Conservation (phyloP, 73 alveolate genomes). For the Effrenium voratum region DNA sequence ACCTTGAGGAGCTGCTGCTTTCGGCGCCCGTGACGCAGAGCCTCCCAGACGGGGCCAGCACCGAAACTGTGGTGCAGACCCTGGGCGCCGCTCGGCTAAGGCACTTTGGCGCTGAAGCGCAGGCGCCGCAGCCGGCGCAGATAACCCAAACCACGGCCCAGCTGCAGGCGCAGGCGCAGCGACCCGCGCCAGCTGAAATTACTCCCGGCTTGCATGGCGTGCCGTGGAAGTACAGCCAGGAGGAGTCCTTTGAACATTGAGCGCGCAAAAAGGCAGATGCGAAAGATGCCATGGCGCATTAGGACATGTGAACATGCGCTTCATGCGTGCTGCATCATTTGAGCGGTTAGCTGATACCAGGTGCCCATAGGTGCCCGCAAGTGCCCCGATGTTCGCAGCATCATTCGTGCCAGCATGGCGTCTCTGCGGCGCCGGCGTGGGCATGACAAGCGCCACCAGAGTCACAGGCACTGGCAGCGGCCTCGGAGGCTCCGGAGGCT, state of each 20-base stretch:
- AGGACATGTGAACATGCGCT: not conserved
- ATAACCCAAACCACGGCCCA: not conserved
- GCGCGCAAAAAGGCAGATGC: no score
- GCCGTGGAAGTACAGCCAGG: slow-evolving; percentile 92
- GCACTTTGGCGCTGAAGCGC: no score
- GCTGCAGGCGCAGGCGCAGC: not conserved
- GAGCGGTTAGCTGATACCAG: not conserved
- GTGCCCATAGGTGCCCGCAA: no score
- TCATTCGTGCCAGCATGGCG: no score
- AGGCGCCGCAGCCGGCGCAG: not conserved
- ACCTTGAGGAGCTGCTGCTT: slow-evolving; percentile 60
- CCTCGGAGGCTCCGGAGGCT: no score
- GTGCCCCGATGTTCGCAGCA: no score
- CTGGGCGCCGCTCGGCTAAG: slow-evolving; percentile 39
- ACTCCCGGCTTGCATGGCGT: slow-evolving; percentile 88
- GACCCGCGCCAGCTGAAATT: slow-evolving; percentile 60
- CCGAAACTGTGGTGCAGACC: slow-evolving; percentile 59
- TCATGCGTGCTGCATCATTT: not conserved
- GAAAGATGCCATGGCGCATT: not conserved
- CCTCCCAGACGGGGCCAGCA: not conserved
- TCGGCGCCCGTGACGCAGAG: slow-evolving; percentile 66
- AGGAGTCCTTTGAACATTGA: slow-evolving; percentile 45
- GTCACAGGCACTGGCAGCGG: no score
- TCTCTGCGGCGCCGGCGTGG: no score
- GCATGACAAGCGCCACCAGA: no score